Evolutionary conservation across 2,329 filamentous ascomycete genomes (phyloP).

Genomic region (Verticillium dahliae): DNA sequence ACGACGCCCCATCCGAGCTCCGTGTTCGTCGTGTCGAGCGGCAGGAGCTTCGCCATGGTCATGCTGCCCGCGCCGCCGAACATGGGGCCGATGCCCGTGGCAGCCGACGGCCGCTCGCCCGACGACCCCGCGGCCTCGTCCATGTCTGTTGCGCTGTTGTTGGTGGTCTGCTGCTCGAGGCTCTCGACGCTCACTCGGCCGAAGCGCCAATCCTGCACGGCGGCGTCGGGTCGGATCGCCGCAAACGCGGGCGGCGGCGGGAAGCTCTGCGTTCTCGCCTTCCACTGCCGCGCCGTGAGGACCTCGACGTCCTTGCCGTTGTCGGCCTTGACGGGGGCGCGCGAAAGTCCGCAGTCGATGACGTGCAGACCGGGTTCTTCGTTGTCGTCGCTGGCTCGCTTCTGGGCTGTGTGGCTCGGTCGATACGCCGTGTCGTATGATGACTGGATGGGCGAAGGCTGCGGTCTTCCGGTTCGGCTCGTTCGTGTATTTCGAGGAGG

Average conservation of each 20-base stretch:
- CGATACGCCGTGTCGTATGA: slow-evolving; percentile 6
- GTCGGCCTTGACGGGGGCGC: slow-evolving; percentile 21
- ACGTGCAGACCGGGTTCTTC: slow-evolving; percentile 20
- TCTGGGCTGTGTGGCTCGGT: neutral
- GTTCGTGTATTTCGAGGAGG: slow-evolving; percentile 18
- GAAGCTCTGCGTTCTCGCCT: slow-evolving; percentile 30
- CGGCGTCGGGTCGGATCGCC: slow-evolving; percentile 40
- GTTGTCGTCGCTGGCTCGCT: neutral
- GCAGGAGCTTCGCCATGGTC: slow-evolving; percentile 75
- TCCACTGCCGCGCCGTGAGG: slow-evolving; percentile 32
- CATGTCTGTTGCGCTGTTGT: slow-evolving; percentile 17
- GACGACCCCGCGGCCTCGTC: slow-evolving; percentile 22
- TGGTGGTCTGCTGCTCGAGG: slow-evolving; percentile 48
- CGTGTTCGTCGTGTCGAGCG: slow-evolving; percentile 63
- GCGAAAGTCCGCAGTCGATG: slow-evolving; percentile 43
- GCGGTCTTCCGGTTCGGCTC: slow-evolving; percentile 1
- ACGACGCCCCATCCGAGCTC: slow-evolving; percentile 89
- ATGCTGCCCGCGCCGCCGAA: slow-evolving; percentile 59
- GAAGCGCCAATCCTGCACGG: slow-evolving; percentile 70
- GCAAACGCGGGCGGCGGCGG: slow-evolving; percentile 35
- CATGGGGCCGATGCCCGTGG: slow-evolving; percentile 46
- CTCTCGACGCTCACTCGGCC: slow-evolving; percentile 72
- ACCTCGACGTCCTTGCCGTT: slow-evolving; percentile 27
- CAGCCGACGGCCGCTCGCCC: slow-evolving; percentile 39
- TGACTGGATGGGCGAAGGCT: slow-evolving; percentile 7